Conservation (phyloP, 805 yeast species). For the Barnettozyma wickerhamii region DNA sequence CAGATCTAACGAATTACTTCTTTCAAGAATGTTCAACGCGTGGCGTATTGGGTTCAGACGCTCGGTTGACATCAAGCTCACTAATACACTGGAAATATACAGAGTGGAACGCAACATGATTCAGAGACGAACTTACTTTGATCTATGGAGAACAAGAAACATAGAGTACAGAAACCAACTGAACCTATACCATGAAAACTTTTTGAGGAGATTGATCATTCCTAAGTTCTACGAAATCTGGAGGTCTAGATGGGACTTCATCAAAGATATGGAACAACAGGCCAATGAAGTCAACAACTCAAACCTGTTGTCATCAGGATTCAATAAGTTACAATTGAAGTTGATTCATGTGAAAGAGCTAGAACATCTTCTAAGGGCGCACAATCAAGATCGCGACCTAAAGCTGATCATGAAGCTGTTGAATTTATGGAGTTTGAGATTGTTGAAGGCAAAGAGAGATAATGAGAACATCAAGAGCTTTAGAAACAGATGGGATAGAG, state of each 20-base stretch:
- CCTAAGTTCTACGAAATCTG: constrained; percentile 15
- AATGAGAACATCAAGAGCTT: constrained; percentile 30
- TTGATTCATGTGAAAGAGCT: constrained; percentile 16
- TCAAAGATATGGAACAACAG: constrained; percentile 13
- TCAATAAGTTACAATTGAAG: constrained; percentile 23
- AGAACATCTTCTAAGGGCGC: constrained; percentile 14
- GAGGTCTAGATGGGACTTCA: constrained; percentile 9
- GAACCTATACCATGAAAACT: constrained; percentile 5
- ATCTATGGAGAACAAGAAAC: constrained; percentile 12
- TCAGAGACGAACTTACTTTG: not conserved
- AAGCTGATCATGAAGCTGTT: constrained; percentile 22
- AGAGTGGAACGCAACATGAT: not conserved
- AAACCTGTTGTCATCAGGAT: constrained; percentile 22
- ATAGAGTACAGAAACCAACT: constrained; percentile 7
- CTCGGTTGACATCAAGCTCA: constrained; percentile 3
- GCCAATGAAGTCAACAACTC: constrained; percentile 24
- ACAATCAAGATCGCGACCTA: constrained; percentile 22
- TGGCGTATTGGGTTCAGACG: constrained; percentile 1
- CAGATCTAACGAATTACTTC: not conserved
- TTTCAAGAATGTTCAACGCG: not conserved
- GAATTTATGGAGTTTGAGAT: constrained; percentile 31
- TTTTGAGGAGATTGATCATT: not conserved
- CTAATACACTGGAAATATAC: constrained; percentile 1
- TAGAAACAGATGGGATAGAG: constrained; percentile 36
- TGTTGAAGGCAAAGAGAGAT: constrained; percentile 31